Conservation (phyloP, 2,329 filamentous ascomycete genomes). For the Botrytis hyacinthi region DNA sequence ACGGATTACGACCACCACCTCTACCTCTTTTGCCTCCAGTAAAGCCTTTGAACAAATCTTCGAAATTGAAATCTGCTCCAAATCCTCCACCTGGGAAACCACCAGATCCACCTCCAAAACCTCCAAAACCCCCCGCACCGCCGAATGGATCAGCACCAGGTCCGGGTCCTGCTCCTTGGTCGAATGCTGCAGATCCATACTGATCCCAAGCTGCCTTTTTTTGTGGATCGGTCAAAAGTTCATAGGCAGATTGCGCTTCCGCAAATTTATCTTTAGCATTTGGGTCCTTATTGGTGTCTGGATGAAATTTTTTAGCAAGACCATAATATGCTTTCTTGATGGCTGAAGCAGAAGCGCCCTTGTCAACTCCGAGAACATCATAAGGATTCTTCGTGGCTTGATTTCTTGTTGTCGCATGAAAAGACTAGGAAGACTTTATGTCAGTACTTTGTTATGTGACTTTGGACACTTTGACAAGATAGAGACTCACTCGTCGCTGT, state of each 20-base stretch:
- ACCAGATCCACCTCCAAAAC: slow-evolving; percentile 46
- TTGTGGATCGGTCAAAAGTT: slow-evolving; percentile 85
- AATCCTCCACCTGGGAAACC: slow-evolving; percentile 62
- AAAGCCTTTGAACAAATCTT: slow-evolving; percentile 91
- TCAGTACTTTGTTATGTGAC: slow-evolving; percentile 9
- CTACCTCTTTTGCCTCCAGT: slow-evolving; percentile 45
- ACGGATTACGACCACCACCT: slow-evolving; percentile 59
- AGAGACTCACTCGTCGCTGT: slow-evolving; percentile 33
- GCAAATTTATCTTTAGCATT: slow-evolving; percentile 92
- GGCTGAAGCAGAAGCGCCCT: slow-evolving; percentile 75
- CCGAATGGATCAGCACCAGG: slow-evolving; percentile 58
- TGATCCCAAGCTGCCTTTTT: slow-evolving; percentile 92
- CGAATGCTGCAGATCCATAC: slow-evolving; percentile 84
- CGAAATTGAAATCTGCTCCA: slow-evolving; percentile 85
- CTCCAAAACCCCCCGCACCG: slow-evolving; percentile 60
- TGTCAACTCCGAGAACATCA: slow-evolving; percentile 77
- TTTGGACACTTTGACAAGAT: not conserved
- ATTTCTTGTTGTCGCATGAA: slow-evolving; percentile 36
- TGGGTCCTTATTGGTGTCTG: slow-evolving; percentile 95
- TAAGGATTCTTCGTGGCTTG: slow-evolving; percentile 71
- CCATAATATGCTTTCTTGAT: slow-evolving; percentile 99
- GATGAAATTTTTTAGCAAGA: slow-evolving; percentile 94
- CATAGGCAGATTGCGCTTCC: slow-evolving; percentile 91
- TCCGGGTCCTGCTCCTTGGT: slow-evolving; percentile 61
- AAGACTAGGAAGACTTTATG: slow-evolving; percentile 27